These are phyloP conservation scores for Lizanozyma gosingica DNA, from an alignment of 1,139 yeast genomes.

Conservation along the genomic window DNA sequence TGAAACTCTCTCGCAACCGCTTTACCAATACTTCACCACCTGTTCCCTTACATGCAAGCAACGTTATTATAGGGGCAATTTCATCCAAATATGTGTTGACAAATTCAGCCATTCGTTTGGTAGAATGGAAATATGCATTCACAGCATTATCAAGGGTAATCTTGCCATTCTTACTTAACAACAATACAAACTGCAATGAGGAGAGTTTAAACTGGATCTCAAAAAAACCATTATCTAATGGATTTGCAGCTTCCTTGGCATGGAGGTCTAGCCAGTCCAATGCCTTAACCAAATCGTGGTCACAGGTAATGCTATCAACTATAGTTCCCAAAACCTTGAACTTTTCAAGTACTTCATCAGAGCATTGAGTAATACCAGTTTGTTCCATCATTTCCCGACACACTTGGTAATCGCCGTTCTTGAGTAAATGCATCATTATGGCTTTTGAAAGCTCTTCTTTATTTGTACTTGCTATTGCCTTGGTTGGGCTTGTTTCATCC, in stretches of 20 bases:
- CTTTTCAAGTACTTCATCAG: slow-evolving; percentile 14
- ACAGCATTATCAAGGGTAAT: slow-evolving; percentile 8
- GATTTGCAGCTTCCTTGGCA: neutral
- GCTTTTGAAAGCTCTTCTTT: slow-evolving; percentile 31
- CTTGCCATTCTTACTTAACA: neutral
- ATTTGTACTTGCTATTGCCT: slow-evolving; percentile 17
- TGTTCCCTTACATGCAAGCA: slow-evolving; percentile 9
- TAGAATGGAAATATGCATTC: slow-evolving; percentile 15
- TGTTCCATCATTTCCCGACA: slow-evolving; percentile 25
- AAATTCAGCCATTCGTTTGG: slow-evolving; percentile 13
- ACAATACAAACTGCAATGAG: neutral
- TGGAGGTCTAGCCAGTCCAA: slow-evolving; percentile 23
- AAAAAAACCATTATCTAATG: neutral
- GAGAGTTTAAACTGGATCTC: neutral
- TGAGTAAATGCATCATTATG: slow-evolving; percentile 31
- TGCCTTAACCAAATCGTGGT: slow-evolving; percentile 27
- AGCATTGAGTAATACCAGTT: slow-evolving; percentile 13
- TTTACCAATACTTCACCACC: slow-evolving; percentile 7
- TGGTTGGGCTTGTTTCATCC: neutral
- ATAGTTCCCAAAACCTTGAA: slow-evolving; percentile 26
- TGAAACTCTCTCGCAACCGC: slow-evolving; percentile 7
- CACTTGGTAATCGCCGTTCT: slow-evolving; percentile 33
- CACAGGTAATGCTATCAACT: slow-evolving; percentile 25
- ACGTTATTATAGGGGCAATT: slow-evolving; percentile 13
- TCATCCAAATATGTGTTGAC: slow-evolving; percentile 13